Base-by-base conservation (phyloP, 164 flowering plant species). In the Vitis cinerea region DNA sequence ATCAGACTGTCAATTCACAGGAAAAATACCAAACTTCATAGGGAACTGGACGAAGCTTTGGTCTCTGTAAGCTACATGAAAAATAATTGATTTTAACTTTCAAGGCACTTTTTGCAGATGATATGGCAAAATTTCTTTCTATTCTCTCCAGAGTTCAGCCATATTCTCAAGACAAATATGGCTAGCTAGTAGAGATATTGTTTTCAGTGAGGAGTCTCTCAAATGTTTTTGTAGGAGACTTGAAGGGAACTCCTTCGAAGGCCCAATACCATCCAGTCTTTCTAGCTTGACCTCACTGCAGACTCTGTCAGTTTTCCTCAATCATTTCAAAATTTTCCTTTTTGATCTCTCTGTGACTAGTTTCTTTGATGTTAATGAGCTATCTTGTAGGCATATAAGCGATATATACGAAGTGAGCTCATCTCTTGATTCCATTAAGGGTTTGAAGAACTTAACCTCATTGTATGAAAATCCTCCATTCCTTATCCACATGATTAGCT, bases 241-340 rank as follows among this genome's bases (percentile, higher is more conserved):
- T 66, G 54, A 67, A 30, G 81, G 81, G 27, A 78, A 68, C 55
- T 64, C 65, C 29, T 74, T 78, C 27, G 64, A 71, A 64, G 81
- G 81, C 55, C 81, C 81, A 3, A 74, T 78, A 47, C 81, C 81
- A 48, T 64, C 81, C 57, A 63, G 57, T 47, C 64, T 78, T 52
- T 59, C 75, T 13, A 50, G 62, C 9, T 56, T 75, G 68, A 56
- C 61, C 11, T 77, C 75, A 23, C 53, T 77, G 66, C 48, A 14
- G 0, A 1, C 51, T 49, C 44, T 78, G 81, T 78, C 55, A 71
- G 81, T 64, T 58, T 44, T 9, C n/a, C 19, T 2, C 9, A 19
- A 19, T 19, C 23, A 19, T 19, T 19, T 19, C 23, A 19, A 19
- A 49, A 8, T 8, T 19, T 17, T 55, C 23, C 23, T 19, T 19